Percentiles rank a stretch among this genome's conserved stretches.
Evolutionary conservation across 1,284 basidiomycete genomes (phyloP).

Genomic region (Fomitopsis palustris): DNA sequence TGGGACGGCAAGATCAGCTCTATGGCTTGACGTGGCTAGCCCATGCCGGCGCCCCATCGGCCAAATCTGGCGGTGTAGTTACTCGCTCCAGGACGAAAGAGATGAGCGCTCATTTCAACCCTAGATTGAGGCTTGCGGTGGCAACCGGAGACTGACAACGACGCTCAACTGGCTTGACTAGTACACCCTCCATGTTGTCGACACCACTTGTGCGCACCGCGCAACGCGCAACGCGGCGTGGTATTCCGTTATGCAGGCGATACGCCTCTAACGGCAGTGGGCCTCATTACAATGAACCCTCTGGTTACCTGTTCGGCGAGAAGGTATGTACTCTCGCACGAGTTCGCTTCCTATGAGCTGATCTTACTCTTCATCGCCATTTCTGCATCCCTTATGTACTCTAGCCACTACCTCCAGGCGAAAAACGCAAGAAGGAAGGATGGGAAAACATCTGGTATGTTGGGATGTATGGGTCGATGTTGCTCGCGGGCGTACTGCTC

Average conservation of each 20-base stretch:
- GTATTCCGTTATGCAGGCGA: conserved; percentile 29
- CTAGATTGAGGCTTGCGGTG: conserved; percentile 1
- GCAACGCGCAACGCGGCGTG: conserved; percentile 18
- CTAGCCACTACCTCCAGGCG: conserved; percentile 73
- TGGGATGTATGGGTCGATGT: conserved; percentile 90
- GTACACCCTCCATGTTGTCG: conserved; percentile 29
- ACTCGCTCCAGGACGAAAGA: neutral
- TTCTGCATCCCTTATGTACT: neutral
- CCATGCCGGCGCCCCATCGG: too few relatives aligned
- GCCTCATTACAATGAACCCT: conserved; percentile 84
- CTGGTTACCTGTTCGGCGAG: conserved; percentile 86
- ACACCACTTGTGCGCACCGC: conserved; percentile 30
- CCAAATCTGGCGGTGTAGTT: too few relatives aligned
- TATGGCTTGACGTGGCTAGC: too few relatives aligned
- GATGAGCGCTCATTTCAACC: neutral
- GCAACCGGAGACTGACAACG: neutral
- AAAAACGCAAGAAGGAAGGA: conserved; percentile 81
- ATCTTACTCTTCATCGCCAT: neutral
- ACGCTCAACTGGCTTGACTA: neutral
- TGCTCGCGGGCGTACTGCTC: conserved; percentile 69
- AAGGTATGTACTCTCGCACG: conserved; percentile 52
- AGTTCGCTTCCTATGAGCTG: neutral
- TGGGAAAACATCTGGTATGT: conserved; percentile 90
- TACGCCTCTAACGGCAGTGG: conserved; percentile 70
- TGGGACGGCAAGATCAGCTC: too few relatives aligned